phyloP scores from a whole-genome alignment of 2,329 filamentous ascomycete species.

The Rhytidhysteron rufulum region DNA sequence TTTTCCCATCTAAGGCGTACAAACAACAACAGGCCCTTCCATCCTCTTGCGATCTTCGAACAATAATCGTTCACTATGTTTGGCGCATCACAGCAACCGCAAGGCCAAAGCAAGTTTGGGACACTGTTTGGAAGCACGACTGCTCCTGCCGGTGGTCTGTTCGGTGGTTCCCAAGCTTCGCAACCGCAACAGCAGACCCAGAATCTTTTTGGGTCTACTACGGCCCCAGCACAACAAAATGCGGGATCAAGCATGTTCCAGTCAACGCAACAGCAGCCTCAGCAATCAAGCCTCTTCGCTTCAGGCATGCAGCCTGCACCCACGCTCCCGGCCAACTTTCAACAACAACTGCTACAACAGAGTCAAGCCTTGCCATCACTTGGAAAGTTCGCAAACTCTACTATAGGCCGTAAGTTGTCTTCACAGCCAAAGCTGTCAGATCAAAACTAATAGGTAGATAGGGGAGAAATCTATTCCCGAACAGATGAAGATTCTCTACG shows the following conservation, averaged over 20 bases:
- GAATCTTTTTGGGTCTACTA: slow-evolving; percentile 21
- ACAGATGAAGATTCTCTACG: slow-evolving; percentile 65
- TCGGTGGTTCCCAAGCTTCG: slow-evolving; percentile 21
- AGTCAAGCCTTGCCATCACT: too few relatives aligned
- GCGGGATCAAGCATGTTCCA: slow-evolving; percentile 40
- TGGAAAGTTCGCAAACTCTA: slow-evolving; percentile 31
- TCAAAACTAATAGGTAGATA: slow-evolving; percentile 22
- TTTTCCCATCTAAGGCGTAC: too few relatives aligned
- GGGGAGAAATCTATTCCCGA: slow-evolving; percentile 71
- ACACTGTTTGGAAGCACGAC: slow-evolving; percentile 34
- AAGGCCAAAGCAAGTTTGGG: slow-evolving; percentile 20
- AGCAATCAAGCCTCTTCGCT: slow-evolving; percentile 41
- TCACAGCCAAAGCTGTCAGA: too few relatives aligned
- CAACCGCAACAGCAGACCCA: slow-evolving; percentile 10
- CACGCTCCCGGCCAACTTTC: slow-evolving; percentile 20
- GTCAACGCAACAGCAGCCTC: slow-evolving; percentile 38
- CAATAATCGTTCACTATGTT: slow-evolving; percentile 3
- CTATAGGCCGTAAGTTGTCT: too few relatives aligned
- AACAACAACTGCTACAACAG: slow-evolving; percentile 32
- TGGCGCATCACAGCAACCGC: slow-evolving; percentile 10
- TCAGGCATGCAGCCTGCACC: slow-evolving; percentile 28
- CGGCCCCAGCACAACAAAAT: slow-evolving; percentile 25
- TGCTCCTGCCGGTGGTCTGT: slow-evolving; percentile 36
- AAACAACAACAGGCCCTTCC: too few relatives aligned
- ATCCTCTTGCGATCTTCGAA: too few relatives aligned